Base-by-base conservation (phyloP, 768 basidiomycete genomes). In the Russula brevipes region DNA sequence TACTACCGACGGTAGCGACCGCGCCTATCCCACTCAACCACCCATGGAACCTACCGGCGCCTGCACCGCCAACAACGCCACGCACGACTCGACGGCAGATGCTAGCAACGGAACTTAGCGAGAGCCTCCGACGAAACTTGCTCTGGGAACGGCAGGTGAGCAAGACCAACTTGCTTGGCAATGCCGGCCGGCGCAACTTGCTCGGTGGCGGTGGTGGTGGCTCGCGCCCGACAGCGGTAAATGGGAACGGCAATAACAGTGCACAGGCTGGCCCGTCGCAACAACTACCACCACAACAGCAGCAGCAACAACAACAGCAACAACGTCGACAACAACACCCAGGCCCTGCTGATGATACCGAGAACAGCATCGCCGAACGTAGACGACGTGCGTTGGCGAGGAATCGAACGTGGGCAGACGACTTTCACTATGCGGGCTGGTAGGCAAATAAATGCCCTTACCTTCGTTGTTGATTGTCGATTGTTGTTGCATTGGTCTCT, bases 11-110 rank as follows among this genome's bases (percentile, higher is more conserved):
- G 35, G 69, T 71, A 9, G 75, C 79, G 1, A 76, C 82, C 0
- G 74, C 80, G 7, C 84, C 88, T 1, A 85, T 86, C 54, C 82
- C 85, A 1, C 73, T 89, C 2, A 79, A 78, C 5, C 75, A 82
- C 71, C 86, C 89, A 6, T 89, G 91, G 74, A 88, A 89, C 69
- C 80, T 92, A 31, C 90, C 90, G 0, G 78, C 81, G 3, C 79
- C 80, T 0, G 76, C 78, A 4, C 76, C 82, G 17, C 89, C 90
- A 2, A 87, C 88, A 67, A 91, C 91, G 0, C 94, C 94, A 0
- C 85, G 89, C 41, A 92, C 94, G 47, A 94, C 91, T 3, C 82
- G 94, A 2, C 79, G 90, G 54, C 81, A 83, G 67, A 95, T 95
- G 90, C 79, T 95, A 51, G 80, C 85, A 59, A 88, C 86, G 4